Evolutionary conservation across 2,329 filamentous ascomycete genomes (phyloP).

Genomic region (Rhexocercosporidium sp.): DNA sequence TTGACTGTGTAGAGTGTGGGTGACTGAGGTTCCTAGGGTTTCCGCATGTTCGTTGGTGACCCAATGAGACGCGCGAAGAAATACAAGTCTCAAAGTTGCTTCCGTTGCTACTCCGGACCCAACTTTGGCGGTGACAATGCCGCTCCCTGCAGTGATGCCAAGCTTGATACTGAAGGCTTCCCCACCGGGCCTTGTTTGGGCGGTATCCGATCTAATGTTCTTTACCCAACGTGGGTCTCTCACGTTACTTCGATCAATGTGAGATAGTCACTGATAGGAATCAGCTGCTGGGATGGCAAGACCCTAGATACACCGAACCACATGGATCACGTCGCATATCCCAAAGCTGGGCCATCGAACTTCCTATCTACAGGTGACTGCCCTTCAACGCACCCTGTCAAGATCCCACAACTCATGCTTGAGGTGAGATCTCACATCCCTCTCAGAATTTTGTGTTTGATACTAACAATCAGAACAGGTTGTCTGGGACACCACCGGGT

Average conservation of each 20-base stretch:
- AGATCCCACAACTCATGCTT: constrained; percentile 16
- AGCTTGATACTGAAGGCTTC: constrained; percentile 16
- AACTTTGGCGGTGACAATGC: constrained; percentile 24
- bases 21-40: constrained; percentile 9
- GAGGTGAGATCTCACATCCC: background rate
- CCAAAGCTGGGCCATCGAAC: background rate
- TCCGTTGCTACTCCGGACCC: constrained; percentile 26
- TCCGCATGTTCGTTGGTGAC: constrained; percentile 27
- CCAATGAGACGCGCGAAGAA: constrained; percentile 12
- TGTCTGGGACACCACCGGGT: constrained; percentile 38
- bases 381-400: constrained; percentile 16
- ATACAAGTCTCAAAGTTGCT: constrained; percentile 20
- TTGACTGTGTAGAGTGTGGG: too few relatives aligned
- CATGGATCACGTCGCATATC: constrained; percentile 10
- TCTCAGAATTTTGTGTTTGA: too few relatives aligned
- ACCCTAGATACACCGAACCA: constrained; percentile 26
- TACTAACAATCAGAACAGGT: background rate
- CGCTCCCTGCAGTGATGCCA: constrained; percentile 7
- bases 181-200: constrained; percentile 36
- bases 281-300: constrained; percentile 34
- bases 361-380: constrained; percentile 1
- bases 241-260: constrained; percentile 1
- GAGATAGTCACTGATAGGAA: background rate
- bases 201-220: constrained; percentile 43
- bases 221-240: constrained; percentile 35